These are phyloP conservation scores for Trichoderma sp. DNA, from an alignment of 2,329 filamentous ascomycete genomes.

Conservation along the genomic window DNA sequence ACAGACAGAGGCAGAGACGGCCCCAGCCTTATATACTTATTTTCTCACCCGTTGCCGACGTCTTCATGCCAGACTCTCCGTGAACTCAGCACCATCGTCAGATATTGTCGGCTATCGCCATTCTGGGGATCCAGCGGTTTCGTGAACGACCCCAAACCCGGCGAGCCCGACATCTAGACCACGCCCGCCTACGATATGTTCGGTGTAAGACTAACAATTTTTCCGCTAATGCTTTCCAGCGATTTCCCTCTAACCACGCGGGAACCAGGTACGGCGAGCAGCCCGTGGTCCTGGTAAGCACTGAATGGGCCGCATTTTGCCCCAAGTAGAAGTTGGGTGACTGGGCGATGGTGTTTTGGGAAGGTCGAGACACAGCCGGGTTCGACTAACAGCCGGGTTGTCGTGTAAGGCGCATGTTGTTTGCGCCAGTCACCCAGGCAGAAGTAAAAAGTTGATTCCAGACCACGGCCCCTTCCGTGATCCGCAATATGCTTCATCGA, in stretches of 20 bases:
- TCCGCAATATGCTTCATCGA: background rate
- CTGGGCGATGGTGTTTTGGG: slow-evolving; percentile 23
- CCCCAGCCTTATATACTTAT: slow-evolving; percentile 21
- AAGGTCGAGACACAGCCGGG: slow-evolving; percentile 2
- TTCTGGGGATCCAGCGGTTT: background rate
- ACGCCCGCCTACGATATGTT: background rate
- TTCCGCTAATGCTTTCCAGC: slow-evolving; percentile 9
- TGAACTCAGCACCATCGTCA: background rate
- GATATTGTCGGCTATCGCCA: background rate
- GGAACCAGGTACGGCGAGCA: background rate
- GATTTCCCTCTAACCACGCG: background rate
- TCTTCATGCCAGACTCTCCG: background rate
- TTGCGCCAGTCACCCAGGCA: slow-evolving; percentile 2
- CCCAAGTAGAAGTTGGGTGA: slow-evolving; percentile 11
- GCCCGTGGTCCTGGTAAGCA: slow-evolving; percentile 8
- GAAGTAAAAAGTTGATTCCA: slow-evolving; percentile 5
- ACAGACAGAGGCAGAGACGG: slow-evolving; percentile 9
- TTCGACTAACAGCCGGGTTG: background rate
- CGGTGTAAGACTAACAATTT: slow-evolving; percentile 22
- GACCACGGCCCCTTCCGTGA: background rate
- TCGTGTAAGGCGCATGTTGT: slow-evolving; percentile 13
- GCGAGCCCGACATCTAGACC: slow-evolving; percentile 16
- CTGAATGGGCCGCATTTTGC: background rate
- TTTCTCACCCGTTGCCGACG: background rate
- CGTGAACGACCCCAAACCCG: background rate